Conservation (phyloP, 129 eudicot species). For the carrot (Daucus carota) region DNA sequence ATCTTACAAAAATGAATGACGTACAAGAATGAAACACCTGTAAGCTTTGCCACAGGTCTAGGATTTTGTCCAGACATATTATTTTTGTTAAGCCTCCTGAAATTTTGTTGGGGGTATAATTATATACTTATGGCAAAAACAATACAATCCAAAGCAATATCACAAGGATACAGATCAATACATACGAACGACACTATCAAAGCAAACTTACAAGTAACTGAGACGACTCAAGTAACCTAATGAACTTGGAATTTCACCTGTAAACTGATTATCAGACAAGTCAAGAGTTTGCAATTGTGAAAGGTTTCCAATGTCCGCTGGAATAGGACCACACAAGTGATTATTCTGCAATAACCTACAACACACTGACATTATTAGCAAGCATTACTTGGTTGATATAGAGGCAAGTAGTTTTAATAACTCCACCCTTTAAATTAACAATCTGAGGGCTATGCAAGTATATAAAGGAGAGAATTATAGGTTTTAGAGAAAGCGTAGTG, state of each 20-base stretch:
- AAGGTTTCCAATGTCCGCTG: conserved; percentile 80
- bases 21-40: conserved; percentile 97
- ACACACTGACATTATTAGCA: not conserved
- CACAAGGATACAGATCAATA: not conserved
- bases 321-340: conserved; percentile 64
- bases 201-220: conserved; percentile 74
- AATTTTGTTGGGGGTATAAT: conserved; percentile 19
- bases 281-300: conserved; percentile 70
- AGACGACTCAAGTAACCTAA: conserved; percentile 60
- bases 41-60: conserved; percentile 69
- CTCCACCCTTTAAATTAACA: not conserved
- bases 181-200: not conserved
- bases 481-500: not conserved
- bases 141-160: not conserved
- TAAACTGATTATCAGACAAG: conserved; percentile 72
- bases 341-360: conserved; percentile 79
- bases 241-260: conserved; percentile 80
- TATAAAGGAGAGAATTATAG: not conserved
- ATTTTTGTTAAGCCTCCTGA: conserved; percentile 85
- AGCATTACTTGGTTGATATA: not conserved
- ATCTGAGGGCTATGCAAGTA: not conserved
- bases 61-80: conserved; percentile 82
- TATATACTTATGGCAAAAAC: conserved; percentile 10
- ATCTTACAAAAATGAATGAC: conserved; percentile 20
- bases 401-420: not conserved